Percentiles rank a stretch among this genome's conserved stretches.
Conservation (phyloP, 2,329 filamentous ascomycete genomes). For the Botrytis sinoallii region DNA sequence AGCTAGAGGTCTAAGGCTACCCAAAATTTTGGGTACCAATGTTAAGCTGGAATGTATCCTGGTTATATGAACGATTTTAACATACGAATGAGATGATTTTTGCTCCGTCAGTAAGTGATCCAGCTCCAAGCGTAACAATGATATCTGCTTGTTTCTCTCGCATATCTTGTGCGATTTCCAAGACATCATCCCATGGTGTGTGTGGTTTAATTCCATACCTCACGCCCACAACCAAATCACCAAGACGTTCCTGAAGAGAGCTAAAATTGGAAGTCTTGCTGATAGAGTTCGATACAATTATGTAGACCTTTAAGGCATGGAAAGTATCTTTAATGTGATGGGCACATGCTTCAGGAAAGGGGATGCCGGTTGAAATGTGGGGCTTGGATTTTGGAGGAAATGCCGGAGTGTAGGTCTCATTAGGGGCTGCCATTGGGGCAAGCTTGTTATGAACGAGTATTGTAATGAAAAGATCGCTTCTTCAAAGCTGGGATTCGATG, state of each 20-base stretch:
- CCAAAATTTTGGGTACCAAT: neutral
- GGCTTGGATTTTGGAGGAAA: constrained; percentile 21
- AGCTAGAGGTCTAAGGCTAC: neutral
- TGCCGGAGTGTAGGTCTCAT: constrained; percentile 54
- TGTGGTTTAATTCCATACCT: constrained; percentile 37
- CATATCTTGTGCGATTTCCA: constrained; percentile 35
- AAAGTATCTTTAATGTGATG: constrained; percentile 35
- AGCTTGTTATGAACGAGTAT: neutral
- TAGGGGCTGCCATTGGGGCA: neutral
- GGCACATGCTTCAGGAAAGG: constrained; percentile 24
- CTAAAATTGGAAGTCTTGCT: constrained; percentile 36
- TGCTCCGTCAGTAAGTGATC: constrained; percentile 37
- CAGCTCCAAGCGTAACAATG: constrained; percentile 39
- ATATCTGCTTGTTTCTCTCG: constrained; percentile 31
- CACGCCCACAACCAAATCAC: constrained; percentile 33
- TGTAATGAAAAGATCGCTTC: neutral
- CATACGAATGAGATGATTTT: constrained; percentile 36
- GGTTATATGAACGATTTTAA: constrained; percentile 4
- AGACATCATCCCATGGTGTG: constrained; percentile 37
- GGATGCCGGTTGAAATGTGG: constrained; percentile 20
- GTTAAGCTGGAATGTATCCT: neutral
- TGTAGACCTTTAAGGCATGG: constrained; percentile 32
- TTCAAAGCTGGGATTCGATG: neutral
- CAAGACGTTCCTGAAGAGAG: constrained; percentile 30
- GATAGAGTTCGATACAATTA: constrained; percentile 38